Conservation (phyloP, 768 basidiomycete genomes). For the Gloeophyllum trabeum region DNA sequence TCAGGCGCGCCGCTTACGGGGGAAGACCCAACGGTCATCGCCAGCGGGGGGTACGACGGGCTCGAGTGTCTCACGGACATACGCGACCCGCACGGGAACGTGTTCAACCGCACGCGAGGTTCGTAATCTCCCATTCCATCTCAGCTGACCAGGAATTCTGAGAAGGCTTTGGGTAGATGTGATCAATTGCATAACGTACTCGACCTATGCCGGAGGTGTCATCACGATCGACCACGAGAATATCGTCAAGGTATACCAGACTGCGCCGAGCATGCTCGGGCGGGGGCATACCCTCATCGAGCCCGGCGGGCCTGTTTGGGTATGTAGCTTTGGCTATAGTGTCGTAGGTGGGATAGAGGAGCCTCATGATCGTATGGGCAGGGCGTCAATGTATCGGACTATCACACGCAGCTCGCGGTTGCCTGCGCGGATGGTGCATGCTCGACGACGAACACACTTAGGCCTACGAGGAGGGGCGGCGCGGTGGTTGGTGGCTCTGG, state of each 20-base stretch:
- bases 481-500: conserved; percentile 41
- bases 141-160: conserved; percentile 1
- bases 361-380: conserved; percentile 17
- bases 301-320: conserved; percentile 77
- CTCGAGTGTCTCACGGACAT: conserved; percentile 68
- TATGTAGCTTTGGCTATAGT: conserved; percentile 27
- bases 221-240: conserved; percentile 81
- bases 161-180: conserved; percentile 48
- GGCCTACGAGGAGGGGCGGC: conserved; percentile 59
- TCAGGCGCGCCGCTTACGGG: conserved; percentile 33
- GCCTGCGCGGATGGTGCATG: conserved; percentile 80
- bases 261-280: conserved; percentile 64
- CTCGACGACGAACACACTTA: conserved; percentile 59
- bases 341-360: not conserved
- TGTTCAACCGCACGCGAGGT: conserved; percentile 76
- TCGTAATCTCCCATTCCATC: conserved; percentile 2
- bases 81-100: conserved; percentile 51
- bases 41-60: conserved; percentile 77
- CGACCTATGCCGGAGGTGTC: conserved; percentile 54
- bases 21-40: conserved; percentile 60
- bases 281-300: conserved; percentile 63
- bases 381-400: conserved; percentile 69
- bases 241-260: conserved; percentile 61
- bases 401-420: conserved; percentile 77
- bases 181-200: conserved; percentile 56